phyloP scores from a whole-genome alignment of 1,139 yeast genomes.

The Protomyces pachydermus region DNA sequence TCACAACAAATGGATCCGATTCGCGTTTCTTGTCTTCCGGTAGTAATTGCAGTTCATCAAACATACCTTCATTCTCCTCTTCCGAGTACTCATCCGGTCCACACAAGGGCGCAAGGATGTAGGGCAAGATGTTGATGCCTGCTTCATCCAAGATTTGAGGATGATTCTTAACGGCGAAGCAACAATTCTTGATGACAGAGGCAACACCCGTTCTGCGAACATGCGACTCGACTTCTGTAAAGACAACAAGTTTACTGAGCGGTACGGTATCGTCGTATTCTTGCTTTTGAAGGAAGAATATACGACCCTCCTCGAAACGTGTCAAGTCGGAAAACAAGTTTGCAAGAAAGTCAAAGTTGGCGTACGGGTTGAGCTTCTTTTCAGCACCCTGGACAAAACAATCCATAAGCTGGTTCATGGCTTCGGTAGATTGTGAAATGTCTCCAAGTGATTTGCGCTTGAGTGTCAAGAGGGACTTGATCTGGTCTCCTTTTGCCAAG shows the following conservation, averaged over 20 bases:
- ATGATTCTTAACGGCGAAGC: constrained; percentile 75
- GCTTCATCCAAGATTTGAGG: constrained; percentile 51
- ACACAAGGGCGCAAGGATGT: constrained; percentile 74
- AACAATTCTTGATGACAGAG: constrained; percentile 80
- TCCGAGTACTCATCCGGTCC: constrained; percentile 66
- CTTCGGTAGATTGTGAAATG: constrained; percentile 53
- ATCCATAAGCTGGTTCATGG: constrained; percentile 82
- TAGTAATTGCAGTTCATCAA: constrained; percentile 78
- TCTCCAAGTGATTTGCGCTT: constrained; percentile 36
- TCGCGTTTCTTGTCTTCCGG: constrained; percentile 77
- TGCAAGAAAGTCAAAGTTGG: constrained; percentile 75
- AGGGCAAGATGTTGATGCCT: constrained; percentile 70
- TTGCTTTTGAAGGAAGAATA: constrained; percentile 67
- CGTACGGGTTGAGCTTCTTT: constrained; percentile 62
- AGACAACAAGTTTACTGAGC: constrained; percentile 69
- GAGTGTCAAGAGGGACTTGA: constrained; percentile 48
- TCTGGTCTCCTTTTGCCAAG: constrained; percentile 69
- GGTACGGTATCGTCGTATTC: constrained; percentile 75
- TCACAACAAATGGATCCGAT: constrained; percentile 58
- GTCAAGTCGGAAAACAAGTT: constrained; percentile 89
- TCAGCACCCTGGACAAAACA: constrained; percentile 84
- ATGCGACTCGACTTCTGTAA: constrained; percentile 72
- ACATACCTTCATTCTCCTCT: constrained; percentile 81
- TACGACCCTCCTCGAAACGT: constrained; percentile 64
- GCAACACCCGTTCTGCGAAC: constrained; percentile 90